A percentile compares a stretch with the other conserved stretches of the same genome.
Conservation (phyloP, 2,329 filamentous ascomycete genomes). For the Allantophomopsis lycopodina region DNA sequence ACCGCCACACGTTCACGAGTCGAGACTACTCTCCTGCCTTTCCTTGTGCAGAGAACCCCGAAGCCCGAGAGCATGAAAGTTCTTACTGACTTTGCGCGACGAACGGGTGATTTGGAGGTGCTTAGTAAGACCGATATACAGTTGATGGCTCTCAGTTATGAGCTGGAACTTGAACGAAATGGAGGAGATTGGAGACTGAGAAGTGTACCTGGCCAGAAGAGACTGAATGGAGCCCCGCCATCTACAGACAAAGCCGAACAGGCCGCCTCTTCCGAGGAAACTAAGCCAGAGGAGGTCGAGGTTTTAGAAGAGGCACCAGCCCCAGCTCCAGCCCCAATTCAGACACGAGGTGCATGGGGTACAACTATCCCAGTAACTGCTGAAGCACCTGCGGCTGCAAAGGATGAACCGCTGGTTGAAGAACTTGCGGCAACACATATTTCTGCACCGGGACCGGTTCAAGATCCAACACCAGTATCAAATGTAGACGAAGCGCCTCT, state of each 20-base stretch:
- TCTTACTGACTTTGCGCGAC: conserved; percentile 72
- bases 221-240: conserved; percentile 52
- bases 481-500: conserved; percentile 11
- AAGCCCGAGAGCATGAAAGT: conserved; percentile 64
- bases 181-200: conserved; percentile 80
- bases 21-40: conserved; percentile 74
- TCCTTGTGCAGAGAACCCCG: conserved; percentile 66
- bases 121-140: conserved; percentile 83
- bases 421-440: background rate
- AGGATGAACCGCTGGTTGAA: background rate
- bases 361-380: conserved; percentile 7
- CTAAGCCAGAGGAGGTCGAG: conserved; percentile 1
- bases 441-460: background rate
- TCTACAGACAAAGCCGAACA: conserved; percentile 12
- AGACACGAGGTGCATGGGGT: conserved; percentile 13
- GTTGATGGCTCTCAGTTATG: conserved; percentile 80
- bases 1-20: conserved; percentile 66
- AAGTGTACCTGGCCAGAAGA: conserved; percentile 65
- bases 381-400: conserved; percentile 3
- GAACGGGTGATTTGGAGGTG: conserved; percentile 80
- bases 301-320: conserved; percentile 4
- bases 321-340: conserved; percentile 1
- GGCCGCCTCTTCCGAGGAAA: conserved; percentile 5
- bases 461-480: background rate
- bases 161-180: conserved; percentile 85